Evolutionary conservation across 139 green algal species (phyloP), one percentile per base, ranked within the genome.

Genomic region (Micromonas pusilla): DNA sequence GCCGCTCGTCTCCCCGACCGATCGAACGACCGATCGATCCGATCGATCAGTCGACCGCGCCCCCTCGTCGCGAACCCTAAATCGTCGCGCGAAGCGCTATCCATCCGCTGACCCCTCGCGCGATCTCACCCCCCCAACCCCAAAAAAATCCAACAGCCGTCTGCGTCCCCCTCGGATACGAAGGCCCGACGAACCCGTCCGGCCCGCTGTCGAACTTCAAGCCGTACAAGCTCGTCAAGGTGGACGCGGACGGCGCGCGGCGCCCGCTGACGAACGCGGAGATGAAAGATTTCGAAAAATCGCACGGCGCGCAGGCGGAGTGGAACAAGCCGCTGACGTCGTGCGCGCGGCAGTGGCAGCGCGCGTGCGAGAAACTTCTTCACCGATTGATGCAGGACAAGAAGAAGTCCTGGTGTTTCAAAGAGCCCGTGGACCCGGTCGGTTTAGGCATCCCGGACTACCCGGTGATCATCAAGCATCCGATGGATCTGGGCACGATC

Each of bases 401-500:
- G 13, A 78, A 78, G 53, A 28, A 53, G 38, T 30, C 52, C 45
- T 78, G 74, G 74, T 25, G 87, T n/a, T 91, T 91, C 77, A 85
- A 85, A 39, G 66, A 85, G 37, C 83, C 87, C 25, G 87, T 91
- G 23, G 82, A 90, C 52, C 65, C 77, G 26, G 75, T 79, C 25
- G 81, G 66, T 3, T 57, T 89, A 4, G 76, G 76, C 16, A 57
- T 93, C 33, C 78, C 83, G 1, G 89, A 92, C 73, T 94, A 94
- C 78, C 79, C 76, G 65, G 83, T 89, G 31, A 83, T 92, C n/a
- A 89, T 96, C 72, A 87, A 89, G 65, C 32, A 88, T 26, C 88
- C 89, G 32, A 96, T 96, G 90, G 91, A 94, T 82, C 86, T 96
- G 36, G 83, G 53, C 2, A 93, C 88, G 23, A 92, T 96, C 72